Evolutionary conservation across 1,284 basidiomycete species (phyloP), one percentile per base, ranked within the genome.

Genomic region (Neolentinus lepideus): DNA sequence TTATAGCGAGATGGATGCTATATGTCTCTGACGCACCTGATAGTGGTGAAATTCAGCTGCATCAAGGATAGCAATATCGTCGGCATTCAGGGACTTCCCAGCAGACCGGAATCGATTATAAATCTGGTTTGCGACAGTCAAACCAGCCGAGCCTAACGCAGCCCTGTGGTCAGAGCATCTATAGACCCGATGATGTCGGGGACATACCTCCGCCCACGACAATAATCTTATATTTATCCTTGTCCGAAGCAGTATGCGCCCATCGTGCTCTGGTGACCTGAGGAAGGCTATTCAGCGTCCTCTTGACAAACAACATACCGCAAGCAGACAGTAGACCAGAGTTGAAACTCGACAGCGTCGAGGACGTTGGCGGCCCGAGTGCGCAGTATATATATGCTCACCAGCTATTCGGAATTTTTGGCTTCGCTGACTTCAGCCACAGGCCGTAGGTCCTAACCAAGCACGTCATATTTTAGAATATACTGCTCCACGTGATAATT

Each of bases 51-150:
- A 81, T 57, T 88, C 76, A 10, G 88, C 81, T 33, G 78, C 78
- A 66, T 97, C 94, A 51, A 96, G 72, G 56, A 97, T 86, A 14
- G 84, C 90, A 56, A 97, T 84, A 68, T 96, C 93, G 48, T 84
- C 89, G 38, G 77, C 69, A 51, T 77, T 83, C 53, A 95, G 69
- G 22, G 81, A 69, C 62, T 86, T 85, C 19, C 85, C 86, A 45
- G 85, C 82, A 14, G 76, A 73, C 62, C 79, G 79, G 71, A 96
- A 92, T 24, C 85, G 78, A 63, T 85, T 79, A 69, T 88, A 90
- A 48, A 98, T 83, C 71, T 95, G 92, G 67, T 88, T 85, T 51
- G 92, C 91, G 47, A 87, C 84, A 45, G 83, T 78, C 54, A 94
- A 70, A 50, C 92, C 92, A 50, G 78, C 92, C 21, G 84, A 84